A percentile compares a stretch with the other conserved stretches of the same genome.
phyloP scores from a whole-genome alignment of 164 flowering plant genomes.

The Buxus sempervirens region DNA sequence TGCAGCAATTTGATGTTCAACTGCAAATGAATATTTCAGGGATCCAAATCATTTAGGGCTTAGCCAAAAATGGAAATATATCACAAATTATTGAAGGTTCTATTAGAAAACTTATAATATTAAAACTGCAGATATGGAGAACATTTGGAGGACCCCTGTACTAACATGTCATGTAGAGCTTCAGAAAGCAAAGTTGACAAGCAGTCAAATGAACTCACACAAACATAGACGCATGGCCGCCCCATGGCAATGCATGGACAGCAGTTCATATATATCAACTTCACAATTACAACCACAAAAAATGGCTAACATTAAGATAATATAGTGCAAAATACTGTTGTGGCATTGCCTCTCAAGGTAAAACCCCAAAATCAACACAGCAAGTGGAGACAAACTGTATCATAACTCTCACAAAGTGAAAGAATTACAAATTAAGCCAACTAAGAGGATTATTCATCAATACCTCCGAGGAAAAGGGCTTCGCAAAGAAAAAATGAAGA shows the following conservation, averaged over 20 bases:
- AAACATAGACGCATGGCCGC: neutral
- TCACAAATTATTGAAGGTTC: neutral
- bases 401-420: neutral
- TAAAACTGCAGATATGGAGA: neutral
- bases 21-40: slow-evolving; percentile 23
- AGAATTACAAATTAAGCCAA: neutral
- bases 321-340: neutral
- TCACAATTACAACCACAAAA: neutral
- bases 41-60: neutral
- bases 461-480: neutral
- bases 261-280: neutral
- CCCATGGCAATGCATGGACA: neutral
- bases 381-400: neutral
- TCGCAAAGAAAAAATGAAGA: too few relatives aligned
- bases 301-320: neutral
- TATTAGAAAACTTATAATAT: neutral
- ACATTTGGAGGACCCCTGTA: neutral
- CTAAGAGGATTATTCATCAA: neutral
- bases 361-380: neutral
- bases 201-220: neutral
- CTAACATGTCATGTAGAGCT: neutral
- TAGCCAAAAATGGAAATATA: neutral
- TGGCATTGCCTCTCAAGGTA: neutral
- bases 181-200: too few relatives aligned
- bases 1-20: slow-evolving; percentile 57